Evolutionary conservation across 306 rosid species (phyloP), one percentile per base, ranked within the genome.

Genomic region (Alnus rubra): DNA sequence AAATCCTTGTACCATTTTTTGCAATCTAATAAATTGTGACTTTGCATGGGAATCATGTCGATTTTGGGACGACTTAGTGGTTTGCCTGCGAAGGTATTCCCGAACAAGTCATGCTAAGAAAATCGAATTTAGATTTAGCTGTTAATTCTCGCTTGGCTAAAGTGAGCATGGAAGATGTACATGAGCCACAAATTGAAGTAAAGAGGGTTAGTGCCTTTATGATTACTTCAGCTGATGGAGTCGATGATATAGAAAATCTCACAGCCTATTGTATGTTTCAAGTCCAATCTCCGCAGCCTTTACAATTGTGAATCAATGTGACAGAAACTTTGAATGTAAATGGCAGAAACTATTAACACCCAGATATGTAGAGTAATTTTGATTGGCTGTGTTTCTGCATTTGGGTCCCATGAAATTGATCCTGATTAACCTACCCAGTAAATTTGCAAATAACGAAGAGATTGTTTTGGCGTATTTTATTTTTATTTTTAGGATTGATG

Each of bases 401-500:
- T 4, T 39, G 44, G 44, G 44, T 39, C 44, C 44, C 44, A 39
- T 39, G 44, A 39, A 39, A 39, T 39, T 4, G 1, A 39, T 39
- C 44, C 44, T 5, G 8, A 42, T 42, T 42, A 42, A 62, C 60
- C 37, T 49, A 3, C 15, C 52, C 11, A 10, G 2, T 49, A 9
- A 49, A 49, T 49, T 49, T 0, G 52, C 2, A 53, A 53, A 4
- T 53, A 5, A 23, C 1, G 37, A 59, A 9, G 35, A 59, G 28
- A 59, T 59, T 23, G 65, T 14, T 53, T 39, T 14, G 33, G 8
- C 48, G 12, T 7, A 44, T 16, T 3, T 0, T 3, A 23, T 23
- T 23, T 23, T 23, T 23, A 23, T 80, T 5, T 83, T 86, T 74
- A 96, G 99, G 92, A 96, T 96, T n/a, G 98, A 96, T 31, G 98